Evolutionary conservation across 192 early-diverging fungal species (phyloP).

Genomic region (Entrophospora sp.): DNA sequence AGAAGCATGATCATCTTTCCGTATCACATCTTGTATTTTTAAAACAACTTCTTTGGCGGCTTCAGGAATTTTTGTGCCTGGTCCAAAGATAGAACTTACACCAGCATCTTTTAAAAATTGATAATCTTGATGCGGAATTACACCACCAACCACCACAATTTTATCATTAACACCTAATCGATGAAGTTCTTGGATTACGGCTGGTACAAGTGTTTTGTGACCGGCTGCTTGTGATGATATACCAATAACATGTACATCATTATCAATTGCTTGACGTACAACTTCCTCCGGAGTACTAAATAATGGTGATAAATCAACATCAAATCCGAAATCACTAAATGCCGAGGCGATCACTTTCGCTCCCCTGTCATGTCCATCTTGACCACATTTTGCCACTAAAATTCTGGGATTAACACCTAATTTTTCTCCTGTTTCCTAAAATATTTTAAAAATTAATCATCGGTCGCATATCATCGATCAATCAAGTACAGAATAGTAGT

Average conservation of each 20-base stretch:
- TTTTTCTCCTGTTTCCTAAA: neutral
- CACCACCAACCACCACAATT: slow-evolving; percentile 73
- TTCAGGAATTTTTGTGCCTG: slow-evolving; percentile 78
- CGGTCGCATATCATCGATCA: neutral
- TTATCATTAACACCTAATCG: slow-evolving; percentile 67
- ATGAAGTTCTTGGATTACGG: slow-evolving; percentile 66
- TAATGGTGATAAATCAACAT: slow-evolving; percentile 83
- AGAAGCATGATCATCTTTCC: neutral
- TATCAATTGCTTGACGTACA: slow-evolving; percentile 79
- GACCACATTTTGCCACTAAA: slow-evolving; percentile 87
- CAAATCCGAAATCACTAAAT: slow-evolving; percentile 84
- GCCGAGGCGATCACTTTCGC: slow-evolving; percentile 89
- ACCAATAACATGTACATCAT: slow-evolving; percentile 84
- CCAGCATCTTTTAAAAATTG: slow-evolving; percentile 72
- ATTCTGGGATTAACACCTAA: slow-evolving; percentile 79
- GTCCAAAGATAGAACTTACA: slow-evolving; percentile 76
- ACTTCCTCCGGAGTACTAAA: slow-evolving; percentile 89
- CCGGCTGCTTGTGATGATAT: slow-evolving; percentile 83
- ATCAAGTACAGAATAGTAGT: neutral
- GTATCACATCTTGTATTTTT: slow-evolving; percentile 52
- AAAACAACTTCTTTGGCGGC: slow-evolving; percentile 72
- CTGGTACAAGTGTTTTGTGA: slow-evolving; percentile 80
- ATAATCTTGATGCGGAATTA: slow-evolving; percentile 85
- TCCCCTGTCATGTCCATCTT: slow-evolving; percentile 90
- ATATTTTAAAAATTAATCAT: too few relatives aligned